phyloP scores from a whole-genome alignment of 2,329 filamentous ascomycete genomes.

The Apiospora saccharicola region DNA sequence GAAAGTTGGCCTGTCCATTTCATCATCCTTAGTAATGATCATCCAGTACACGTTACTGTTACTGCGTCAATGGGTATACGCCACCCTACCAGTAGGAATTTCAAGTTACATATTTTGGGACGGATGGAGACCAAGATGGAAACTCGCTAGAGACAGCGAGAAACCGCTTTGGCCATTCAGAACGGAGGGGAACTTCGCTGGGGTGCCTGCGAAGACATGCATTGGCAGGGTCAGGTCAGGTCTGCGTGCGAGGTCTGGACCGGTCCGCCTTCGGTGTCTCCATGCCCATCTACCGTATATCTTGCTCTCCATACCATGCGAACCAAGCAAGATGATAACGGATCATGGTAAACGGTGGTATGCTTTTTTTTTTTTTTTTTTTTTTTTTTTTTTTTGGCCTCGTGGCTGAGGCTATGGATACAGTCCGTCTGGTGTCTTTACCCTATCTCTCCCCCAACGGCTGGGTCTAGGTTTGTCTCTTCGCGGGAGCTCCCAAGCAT shows the following conservation, averaged over 20 bases:
- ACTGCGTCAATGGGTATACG: constrained; percentile 12
- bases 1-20: constrained; percentile 37
- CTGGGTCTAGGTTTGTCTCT: constrained; percentile 7
- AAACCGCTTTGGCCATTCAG: not conserved
- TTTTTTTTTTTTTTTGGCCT: too few species aligned
- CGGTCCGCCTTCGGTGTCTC: not conserved
- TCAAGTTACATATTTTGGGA: not conserved
- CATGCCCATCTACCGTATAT: not conserved
- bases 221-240: not conserved
- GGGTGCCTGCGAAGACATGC: constrained; percentile 5
- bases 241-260: constrained; percentile 11
- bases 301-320: not conserved
- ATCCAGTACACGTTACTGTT: not conserved
- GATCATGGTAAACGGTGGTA: not conserved
- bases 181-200: not conserved
- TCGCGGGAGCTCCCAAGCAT: not conserved
- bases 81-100: not conserved
- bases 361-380: not conserved
- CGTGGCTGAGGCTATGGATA: not conserved
- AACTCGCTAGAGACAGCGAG: not conserved
- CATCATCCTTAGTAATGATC: constrained; percentile 34
- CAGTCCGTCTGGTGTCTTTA: not conserved
- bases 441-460: not conserved
- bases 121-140: not conserved
- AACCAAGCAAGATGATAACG: not conserved